A percentile compares a stretch with the other conserved stretches of the same genome.
Evolutionary conservation across 306 rosid genomes (phyloP).

Genomic region (Dryas drummondii): DNA sequence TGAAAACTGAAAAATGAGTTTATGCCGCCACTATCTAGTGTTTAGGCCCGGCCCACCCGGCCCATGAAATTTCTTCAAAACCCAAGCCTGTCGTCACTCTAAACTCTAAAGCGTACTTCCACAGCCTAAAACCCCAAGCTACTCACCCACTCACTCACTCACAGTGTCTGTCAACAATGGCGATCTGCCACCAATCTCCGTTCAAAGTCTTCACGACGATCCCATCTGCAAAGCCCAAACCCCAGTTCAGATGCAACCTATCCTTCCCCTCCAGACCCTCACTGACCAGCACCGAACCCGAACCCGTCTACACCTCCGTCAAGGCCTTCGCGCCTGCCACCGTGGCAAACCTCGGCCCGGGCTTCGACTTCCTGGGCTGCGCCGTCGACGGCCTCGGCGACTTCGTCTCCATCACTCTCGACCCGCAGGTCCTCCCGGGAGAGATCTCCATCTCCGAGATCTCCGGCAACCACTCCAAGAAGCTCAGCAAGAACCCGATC

Average conservation of each 20-base stretch:
- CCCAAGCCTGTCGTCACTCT: not conserved
- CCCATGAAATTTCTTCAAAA: not conserved
- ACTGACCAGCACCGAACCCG: slow-evolving; percentile 43
- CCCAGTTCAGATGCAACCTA: slow-evolving; percentile 45
- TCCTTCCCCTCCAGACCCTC: slow-evolving; percentile 40
- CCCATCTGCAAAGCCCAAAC: slow-evolving; percentile 26
- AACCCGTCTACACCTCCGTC: slow-evolving; percentile 51
- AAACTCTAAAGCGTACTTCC: too few species aligned
- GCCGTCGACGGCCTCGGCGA: slow-evolving; percentile 84
- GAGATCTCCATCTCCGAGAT: slow-evolving; percentile 56
- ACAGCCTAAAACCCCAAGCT: not conserved
- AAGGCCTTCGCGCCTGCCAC: slow-evolving; percentile 87
- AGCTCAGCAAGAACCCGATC: slow-evolving; percentile 69
- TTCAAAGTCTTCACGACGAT: slow-evolving; percentile 19
- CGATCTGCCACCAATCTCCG: slow-evolving; percentile 40
- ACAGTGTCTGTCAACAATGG: slow-evolving; percentile 29
- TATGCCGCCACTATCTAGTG: too few species aligned
- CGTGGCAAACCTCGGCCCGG: slow-evolving; percentile 83
- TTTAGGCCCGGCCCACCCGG: not conserved
- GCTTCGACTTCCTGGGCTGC: slow-evolving; percentile 87
- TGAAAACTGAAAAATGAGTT: too few species aligned
- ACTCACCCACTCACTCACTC: not conserved
- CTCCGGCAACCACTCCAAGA: slow-evolving; percentile 35
- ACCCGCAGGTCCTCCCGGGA: slow-evolving; percentile 64
- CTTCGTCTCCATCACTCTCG: slow-evolving; percentile 61